Percentiles rank a stretch among this genome's conserved stretches.
Evolutionary conservation across 2,329 filamentous ascomycete species (phyloP).

Genomic region (Ophiostoma himal-ulmi): DNA sequence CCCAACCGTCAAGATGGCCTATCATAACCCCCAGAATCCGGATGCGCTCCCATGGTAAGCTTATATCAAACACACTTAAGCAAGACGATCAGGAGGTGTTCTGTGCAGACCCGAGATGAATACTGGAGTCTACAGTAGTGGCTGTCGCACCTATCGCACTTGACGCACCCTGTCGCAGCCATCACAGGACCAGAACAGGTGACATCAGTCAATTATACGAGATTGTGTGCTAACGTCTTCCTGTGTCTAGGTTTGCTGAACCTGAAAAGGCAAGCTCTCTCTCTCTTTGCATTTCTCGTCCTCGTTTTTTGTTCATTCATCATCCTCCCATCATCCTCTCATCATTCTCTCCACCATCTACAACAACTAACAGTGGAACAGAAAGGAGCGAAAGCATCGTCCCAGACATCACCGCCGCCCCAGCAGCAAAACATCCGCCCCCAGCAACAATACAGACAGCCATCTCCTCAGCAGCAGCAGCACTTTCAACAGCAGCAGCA

Average conservation of each 20-base stretch:
- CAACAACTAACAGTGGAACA: conserved; percentile 14
- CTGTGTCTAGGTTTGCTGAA: conserved; percentile 44
- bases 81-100: not conserved
- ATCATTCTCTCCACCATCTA: not conserved
- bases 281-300: not conserved
- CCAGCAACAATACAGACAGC: conserved; percentile 19
- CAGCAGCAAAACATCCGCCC: conserved; percentile 13
- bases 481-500: conserved; percentile 31
- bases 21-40: conserved; percentile 88
- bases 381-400: conserved; percentile 32
- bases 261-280: conserved; percentile 41
- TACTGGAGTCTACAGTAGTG: not conserved
- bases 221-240: not conserved
- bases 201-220: not conserved
- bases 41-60: conserved; percentile 87
- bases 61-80: not conserved
- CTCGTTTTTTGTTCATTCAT: no score
- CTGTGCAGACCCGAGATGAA: not conserved
- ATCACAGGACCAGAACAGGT: not conserved
- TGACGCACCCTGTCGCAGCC: not conserved
- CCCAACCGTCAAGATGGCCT: conserved; percentile 61
- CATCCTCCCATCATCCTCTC: no score
- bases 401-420: not conserved
- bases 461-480: conserved; percentile 25
- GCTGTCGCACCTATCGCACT: not conserved